Base-by-base conservation (phyloP, 2,329 filamentous ascomycete genomes). In the Phialophora chinensis region DNA sequence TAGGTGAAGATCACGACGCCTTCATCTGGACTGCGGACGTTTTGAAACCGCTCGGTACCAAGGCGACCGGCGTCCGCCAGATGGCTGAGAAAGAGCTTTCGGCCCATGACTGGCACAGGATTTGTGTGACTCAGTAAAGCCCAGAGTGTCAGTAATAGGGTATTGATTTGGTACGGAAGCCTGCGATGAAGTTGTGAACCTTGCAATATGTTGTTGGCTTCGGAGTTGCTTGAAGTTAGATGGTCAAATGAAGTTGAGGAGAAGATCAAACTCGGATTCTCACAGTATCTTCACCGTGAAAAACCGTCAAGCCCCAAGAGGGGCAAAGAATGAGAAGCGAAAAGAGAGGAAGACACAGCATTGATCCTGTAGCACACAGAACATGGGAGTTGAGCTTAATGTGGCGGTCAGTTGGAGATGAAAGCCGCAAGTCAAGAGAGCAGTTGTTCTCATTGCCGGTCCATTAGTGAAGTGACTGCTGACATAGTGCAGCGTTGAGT, bases 1-100 rank as follows among this genome's bases (percentile, higher is more conserved):
- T 84, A 91, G 4, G 77, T 81, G 75, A 94, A 90, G 14, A 83
- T 84, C 64, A 96, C 82, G 64, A 91, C 87, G 59, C 90, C 91
- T 76, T 94, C 90, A 35, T 90, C 89, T 17, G 90, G 90, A 42
- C 81, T 79, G 38, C 79, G 78, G 27, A 96, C 79, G 38, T 82
- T 74, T 56, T 78, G 78, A 56, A 95, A 80, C 57, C 83, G 78
- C 0, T 79, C 69, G 55, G 87, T 79, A 2, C 72, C 29, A 23
- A 66, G 23, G 33, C 55, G 67, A 6, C 77, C 78, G 7, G 78
- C 81, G 52, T 79, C 77, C 31, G 75, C 79, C 73, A 82, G 79
- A 74, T 93, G 90, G 59, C 81, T 79, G 56, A 87, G 81, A 76
- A 91, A 93, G 42, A 85, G 84, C 73, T 84, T 86, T 66, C 88